Conservation (phyloP, 768 basidiomycete genomes). For the Obba rivulosa region DNA sequence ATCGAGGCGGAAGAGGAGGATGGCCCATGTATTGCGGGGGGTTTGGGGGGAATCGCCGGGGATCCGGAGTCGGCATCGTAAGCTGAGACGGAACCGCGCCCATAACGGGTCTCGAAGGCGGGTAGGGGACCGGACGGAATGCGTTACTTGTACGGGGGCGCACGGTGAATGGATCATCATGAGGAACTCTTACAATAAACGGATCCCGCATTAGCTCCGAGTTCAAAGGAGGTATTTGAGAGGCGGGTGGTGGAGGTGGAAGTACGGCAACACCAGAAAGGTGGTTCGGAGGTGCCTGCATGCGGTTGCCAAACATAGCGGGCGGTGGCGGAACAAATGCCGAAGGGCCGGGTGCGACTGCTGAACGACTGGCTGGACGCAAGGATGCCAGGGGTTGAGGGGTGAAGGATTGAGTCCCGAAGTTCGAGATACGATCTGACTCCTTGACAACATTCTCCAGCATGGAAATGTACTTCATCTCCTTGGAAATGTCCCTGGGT, state of each 20-base stretch:
- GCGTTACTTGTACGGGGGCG: slow-evolving; percentile 33
- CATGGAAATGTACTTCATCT: slow-evolving; percentile 64
- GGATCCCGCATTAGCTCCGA: slow-evolving; percentile 3
- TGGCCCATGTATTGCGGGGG: neutral
- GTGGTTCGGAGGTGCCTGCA: slow-evolving; percentile 28
- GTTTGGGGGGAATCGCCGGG: slow-evolving; percentile 1
- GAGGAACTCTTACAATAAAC: neutral
- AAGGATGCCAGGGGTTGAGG: neutral
- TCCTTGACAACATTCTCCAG: slow-evolving; percentile 70
- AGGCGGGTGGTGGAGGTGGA: neutral
- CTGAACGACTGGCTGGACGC: neutral
- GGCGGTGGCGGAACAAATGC: slow-evolving; percentile 25
- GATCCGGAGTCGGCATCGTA: slow-evolving; percentile 25
- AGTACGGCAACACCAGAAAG: slow-evolving; percentile 21
- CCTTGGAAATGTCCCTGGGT: slow-evolving; percentile 47
- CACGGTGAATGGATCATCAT: slow-evolving; percentile 25
- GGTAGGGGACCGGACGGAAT: slow-evolving; percentile 19
- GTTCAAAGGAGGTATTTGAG: slow-evolving; percentile 7
- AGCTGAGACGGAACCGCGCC: slow-evolving; percentile 45
- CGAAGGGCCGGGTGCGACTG: slow-evolving; percentile 3
- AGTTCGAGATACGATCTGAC: slow-evolving; percentile 55
- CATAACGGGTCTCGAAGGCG: slow-evolving; percentile 38
- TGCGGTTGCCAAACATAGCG: slow-evolving; percentile 12
- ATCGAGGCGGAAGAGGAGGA: neutral
- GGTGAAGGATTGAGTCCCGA: neutral